These are phyloP conservation scores for Mucor circinelloides DNA, from an alignment of 371 early-diverging fungal species.

Conservation along the genomic window DNA sequence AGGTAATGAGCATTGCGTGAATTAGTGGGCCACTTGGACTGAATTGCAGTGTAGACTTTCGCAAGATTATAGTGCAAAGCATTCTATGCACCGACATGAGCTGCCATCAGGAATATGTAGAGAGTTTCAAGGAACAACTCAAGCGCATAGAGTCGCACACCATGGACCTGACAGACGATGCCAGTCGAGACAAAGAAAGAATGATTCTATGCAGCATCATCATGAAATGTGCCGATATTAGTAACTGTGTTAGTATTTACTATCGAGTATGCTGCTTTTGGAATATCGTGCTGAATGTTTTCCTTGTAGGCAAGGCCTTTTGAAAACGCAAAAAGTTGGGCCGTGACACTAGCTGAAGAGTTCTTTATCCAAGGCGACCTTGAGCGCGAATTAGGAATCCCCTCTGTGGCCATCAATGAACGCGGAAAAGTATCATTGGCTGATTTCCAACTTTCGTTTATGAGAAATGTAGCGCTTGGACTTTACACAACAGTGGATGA, in stretches of 20 bases:
- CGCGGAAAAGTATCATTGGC: conserved; percentile 39
- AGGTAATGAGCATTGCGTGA: conserved; percentile 21
- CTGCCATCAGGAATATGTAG: conserved; percentile 73
- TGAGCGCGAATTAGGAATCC: conserved; percentile 63
- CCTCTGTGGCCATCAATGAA: conserved; percentile 43
- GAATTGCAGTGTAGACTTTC: conserved; percentile 49
- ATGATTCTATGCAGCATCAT: conserved; percentile 63
- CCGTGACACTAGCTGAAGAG: conserved; percentile 59
- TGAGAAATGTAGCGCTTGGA: conserved; percentile 35
- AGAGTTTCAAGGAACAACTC: conserved; percentile 61
- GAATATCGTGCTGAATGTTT: not conserved
- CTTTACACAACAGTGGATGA: conserved; percentile 26
- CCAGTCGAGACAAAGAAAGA: conserved; percentile 46
- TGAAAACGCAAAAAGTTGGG: conserved; percentile 62
- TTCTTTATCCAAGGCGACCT: conserved; percentile 69
- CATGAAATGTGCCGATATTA: conserved; percentile 85
- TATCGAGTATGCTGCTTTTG: too few species aligned
- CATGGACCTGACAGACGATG: not conserved
- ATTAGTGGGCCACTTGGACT: not conserved
- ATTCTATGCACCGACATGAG: conserved; percentile 86
- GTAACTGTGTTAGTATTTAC: conserved; percentile 60
- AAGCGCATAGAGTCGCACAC: conserved; percentile 32
- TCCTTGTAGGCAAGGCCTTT: conserved; percentile 57
- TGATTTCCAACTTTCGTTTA: conserved; percentile 46
- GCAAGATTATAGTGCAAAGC: conserved; percentile 64